Base-by-base conservation (phyloP, 176 grass and related monocot genomes). In the Triticum dicoccoides region DNA sequence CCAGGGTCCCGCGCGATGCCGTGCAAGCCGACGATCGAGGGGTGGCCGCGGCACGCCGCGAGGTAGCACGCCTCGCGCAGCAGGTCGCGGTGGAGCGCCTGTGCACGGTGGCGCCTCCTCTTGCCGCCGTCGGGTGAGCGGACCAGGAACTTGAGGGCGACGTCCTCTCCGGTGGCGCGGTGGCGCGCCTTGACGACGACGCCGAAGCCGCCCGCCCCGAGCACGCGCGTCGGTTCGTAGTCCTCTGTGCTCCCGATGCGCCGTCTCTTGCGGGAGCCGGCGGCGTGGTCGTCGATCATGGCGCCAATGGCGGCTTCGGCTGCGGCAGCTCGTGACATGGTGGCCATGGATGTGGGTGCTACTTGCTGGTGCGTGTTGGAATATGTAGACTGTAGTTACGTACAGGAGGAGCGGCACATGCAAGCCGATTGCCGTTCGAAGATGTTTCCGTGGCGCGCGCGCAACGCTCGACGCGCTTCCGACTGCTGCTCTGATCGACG, bases 121-220 rank as follows among this genome's bases (percentile, higher is more conserved):
- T 51, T 51, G 23, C 42, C n/a, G 8, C 25, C 45, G 45, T 49
- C 27, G 25, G 49, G 45, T 9, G 27, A 62, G 25, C 27, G 27
- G 8, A 54, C 8, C 1, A 32, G 25, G 8, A 2, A 76, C 73
- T 76, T 76, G 44, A 76, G 45, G 44, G 73, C 73, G 45, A 76
- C 45, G 73, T 52, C 14, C 1, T 5, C 47, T 3, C 73, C 73
- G 6, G 73, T 52, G 44, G 12, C 73, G 7, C 42, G 72, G 72
- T 75, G 73, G 25, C 73, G 73, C 45, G 45, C 73, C 73, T 76
- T 52, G 73, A 76, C 5, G 73, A 76, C 73, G 73, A 76, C 8
- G 73, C 73, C 25, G 44, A 32, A 76, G 73, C 73, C 45, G 27
- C 25, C 25, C 3, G 9, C 17, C 25, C 25, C 45, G 25, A 76